Conservation (phyloP, 2,329 filamentous ascomycete species). For the Neocucurbitaria cava region DNA sequence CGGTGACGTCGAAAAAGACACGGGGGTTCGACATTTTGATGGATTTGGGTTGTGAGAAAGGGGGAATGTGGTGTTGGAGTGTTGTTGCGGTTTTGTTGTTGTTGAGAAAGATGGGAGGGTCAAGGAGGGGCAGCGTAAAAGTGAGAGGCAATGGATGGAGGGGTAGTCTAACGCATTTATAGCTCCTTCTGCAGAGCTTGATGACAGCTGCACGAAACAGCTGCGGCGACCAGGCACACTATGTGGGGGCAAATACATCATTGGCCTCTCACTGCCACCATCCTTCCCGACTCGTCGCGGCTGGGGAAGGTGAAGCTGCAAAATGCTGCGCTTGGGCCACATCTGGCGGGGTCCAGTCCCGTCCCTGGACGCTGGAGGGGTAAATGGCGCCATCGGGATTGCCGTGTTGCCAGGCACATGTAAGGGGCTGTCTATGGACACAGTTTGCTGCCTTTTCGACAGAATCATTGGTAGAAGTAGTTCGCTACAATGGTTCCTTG, state of each 20-base stretch:
- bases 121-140: slow-evolving; percentile 23
- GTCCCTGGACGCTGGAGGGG: slow-evolving; percentile 11
- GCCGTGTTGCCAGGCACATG: neutral
- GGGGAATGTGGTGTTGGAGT: slow-evolving; percentile 18
- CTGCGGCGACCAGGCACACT: slow-evolving; percentile 3
- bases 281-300: neutral
- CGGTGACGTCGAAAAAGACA: slow-evolving; percentile 91
- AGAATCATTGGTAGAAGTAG: neutral
- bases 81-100: slow-evolving; percentile 20
- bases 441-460: neutral
- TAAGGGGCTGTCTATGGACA: neutral
- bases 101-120: slow-evolving; percentile 11
- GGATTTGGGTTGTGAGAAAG: slow-evolving; percentile 14
- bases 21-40: slow-evolving; percentile 59
- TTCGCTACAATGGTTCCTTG: neutral
- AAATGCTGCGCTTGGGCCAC: slow-evolving; percentile 13
- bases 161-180: slow-evolving; percentile 18
- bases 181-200: slow-evolving; percentile 16
- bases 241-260: slow-evolving; percentile 13
- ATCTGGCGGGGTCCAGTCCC: slow-evolving; percentile 15
- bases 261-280: slow-evolving; percentile 5
- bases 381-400: slow-evolving; percentile 1
- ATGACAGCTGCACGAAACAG: slow-evolving; percentile 19
- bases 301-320: slow-evolving; percentile 2
- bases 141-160: slow-evolving; percentile 13